Percentiles rank a stretch among this genome's conserved stretches.
Evolutionary conservation across 306 rosid species (phyloP).

Genomic region (Dalbergia cochinchinensis): DNA sequence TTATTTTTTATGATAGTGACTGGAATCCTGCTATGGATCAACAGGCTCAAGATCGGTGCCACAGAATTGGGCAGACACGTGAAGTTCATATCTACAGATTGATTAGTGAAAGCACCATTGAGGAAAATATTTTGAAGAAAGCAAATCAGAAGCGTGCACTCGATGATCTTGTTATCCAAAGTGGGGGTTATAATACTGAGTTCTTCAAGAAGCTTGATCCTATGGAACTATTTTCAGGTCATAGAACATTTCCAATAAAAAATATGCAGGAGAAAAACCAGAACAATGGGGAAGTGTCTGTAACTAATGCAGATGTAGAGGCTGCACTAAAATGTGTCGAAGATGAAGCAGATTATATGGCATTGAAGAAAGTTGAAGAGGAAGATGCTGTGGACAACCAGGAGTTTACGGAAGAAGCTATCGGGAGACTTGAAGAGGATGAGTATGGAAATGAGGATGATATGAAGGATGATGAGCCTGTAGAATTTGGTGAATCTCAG

Average conservation of each 20-base stretch:
- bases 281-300: conserved; percentile 66
- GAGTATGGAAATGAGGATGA: conserved; percentile 88
- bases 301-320: conserved; percentile 87
- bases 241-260: conserved; percentile 69
- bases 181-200: conserved; percentile 97
- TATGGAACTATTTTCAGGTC: conserved; percentile 91
- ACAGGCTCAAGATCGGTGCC: conserved; percentile 99
- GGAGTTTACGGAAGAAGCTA: conserved; percentile 96
- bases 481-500: conserved; percentile 63
- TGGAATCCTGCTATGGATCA: conserved; percentile 99
- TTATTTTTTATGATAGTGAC: conserved; percentile 96
- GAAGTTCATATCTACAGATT: conserved; percentile 96
- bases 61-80: conserved; percentile 98
- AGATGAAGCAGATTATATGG: conserved; percentile 99
- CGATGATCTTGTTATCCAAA: conserved; percentile 95
- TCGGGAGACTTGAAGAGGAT: conserved; percentile 95
- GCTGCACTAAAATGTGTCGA: conserved; percentile 92
- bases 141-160: conserved; percentile 99
- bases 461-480: conserved; percentile 74
- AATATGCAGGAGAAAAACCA: conserved; percentile 73
- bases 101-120: conserved; percentile 96
- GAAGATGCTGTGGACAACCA: conserved; percentile 99
- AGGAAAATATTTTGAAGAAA: conserved; percentile 96
- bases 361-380: conserved; percentile 89
- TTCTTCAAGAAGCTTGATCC: conserved; percentile 99